These are phyloP conservation scores for Diaporthe nobilis DNA, from an alignment of 2,329 filamentous ascomycete species.

Conservation along the genomic window DNA sequence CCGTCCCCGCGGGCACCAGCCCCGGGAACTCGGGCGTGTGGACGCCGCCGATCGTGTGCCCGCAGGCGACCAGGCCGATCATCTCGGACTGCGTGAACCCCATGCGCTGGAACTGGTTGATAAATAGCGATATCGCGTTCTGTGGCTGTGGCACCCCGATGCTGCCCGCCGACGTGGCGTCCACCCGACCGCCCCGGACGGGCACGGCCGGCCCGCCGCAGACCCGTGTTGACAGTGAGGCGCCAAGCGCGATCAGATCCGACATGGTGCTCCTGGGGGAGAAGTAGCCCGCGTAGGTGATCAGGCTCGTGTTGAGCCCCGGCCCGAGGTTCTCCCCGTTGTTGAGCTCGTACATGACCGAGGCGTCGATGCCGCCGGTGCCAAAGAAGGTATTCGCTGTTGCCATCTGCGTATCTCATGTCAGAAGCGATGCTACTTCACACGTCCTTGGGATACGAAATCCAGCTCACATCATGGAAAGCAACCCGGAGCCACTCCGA, in stretches of 20 bases:
- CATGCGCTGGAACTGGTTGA: conserved; percentile 69
- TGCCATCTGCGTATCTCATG: conserved; percentile 56
- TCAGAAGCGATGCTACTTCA: background rate
- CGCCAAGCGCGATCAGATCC: conserved; percentile 71
- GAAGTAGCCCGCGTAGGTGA: conserved; percentile 67
- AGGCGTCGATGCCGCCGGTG: conserved; percentile 70
- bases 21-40: conserved; percentile 67
- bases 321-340: conserved; percentile 70
- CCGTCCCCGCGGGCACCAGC: conserved; percentile 62
- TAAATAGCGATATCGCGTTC: conserved; percentile 66
- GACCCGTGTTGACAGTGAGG: conserved; percentile 70
- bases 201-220: conserved; percentile 71
- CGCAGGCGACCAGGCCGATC: conserved; percentile 73
- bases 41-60: conserved; percentile 73
- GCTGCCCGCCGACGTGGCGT: conserved; percentile 63
- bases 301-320: conserved; percentile 67
- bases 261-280: conserved; percentile 66
- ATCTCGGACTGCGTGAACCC: conserved; percentile 70
- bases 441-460: background rate
- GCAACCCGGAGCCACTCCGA: conserved; percentile 74
- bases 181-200: conserved; percentile 66
- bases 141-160: conserved; percentile 70
- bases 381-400: conserved; percentile 64
- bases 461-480: conserved; percentile 66
- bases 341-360: conserved; percentile 70